These are phyloP conservation scores for Keqinozyma sinolaborantium DNA, from an alignment of 1,139 yeast species.

Conservation along the genomic window DNA sequence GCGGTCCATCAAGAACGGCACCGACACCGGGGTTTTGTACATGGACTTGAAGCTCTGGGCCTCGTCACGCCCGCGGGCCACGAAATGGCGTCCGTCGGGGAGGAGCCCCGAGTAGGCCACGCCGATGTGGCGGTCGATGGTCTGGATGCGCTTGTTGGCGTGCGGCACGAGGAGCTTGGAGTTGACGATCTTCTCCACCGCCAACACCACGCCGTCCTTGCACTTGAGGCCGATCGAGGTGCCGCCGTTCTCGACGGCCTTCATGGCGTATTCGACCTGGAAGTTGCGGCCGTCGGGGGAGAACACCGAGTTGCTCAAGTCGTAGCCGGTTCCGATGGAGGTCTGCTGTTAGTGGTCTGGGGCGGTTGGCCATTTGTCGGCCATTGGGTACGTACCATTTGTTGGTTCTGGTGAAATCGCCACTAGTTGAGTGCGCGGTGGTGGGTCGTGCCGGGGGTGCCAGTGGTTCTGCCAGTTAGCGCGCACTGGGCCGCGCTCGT, in stretches of 20 bases:
- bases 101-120: slow-evolving; percentile 91
- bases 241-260: slow-evolving; percentile 97
- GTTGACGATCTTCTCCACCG: slow-evolving; percentile 88
- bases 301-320: slow-evolving; percentile 88
- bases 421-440: no score
- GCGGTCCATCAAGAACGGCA: slow-evolving; percentile 82
- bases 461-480: no score
- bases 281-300: slow-evolving; percentile 91
- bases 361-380: no score
- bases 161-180: slow-evolving; percentile 89
- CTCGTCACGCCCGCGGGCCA: slow-evolving; percentile 89
- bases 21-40: slow-evolving; percentile 74
- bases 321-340: slow-evolving; percentile 96
- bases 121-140: slow-evolving; percentile 91
- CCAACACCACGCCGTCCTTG: slow-evolving; percentile 90
- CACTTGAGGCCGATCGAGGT: slow-evolving; percentile 92
- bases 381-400: no score
- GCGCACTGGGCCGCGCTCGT: no score
- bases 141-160: slow-evolving; percentile 84
- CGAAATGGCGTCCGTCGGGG: slow-evolving; percentile 96
- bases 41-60: slow-evolving; percentile 74
- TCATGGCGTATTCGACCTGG: slow-evolving; percentile 96
- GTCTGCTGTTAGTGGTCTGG: slow-evolving; percentile 35
- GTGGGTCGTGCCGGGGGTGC: no score
- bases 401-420: no score